These are phyloP conservation scores for Komagataella pastoris DNA, from an alignment of 805 yeast genomes.

Conservation along the genomic window DNA sequence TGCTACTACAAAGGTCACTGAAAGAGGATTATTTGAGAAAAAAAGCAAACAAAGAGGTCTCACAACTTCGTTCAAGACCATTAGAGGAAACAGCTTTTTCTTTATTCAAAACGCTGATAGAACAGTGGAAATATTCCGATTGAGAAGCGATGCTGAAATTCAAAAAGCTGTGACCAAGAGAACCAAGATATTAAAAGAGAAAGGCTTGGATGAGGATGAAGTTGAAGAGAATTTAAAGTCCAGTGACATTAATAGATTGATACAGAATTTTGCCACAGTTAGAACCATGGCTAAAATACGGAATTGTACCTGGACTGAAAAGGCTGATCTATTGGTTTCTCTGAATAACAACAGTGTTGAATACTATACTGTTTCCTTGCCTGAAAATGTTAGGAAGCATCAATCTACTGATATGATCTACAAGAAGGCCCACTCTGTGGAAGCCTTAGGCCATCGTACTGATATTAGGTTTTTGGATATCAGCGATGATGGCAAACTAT, in stretches of 20 bases:
- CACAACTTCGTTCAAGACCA: constrained; percentile 35
- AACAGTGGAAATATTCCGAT: constrained; percentile 66
- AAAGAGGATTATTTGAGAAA: constrained; percentile 58
- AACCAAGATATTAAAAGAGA: constrained; percentile 64
- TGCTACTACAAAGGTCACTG: constrained; percentile 38
- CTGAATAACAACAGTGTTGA: constrained; percentile 68
- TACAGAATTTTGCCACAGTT: constrained; percentile 57
- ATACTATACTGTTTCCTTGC: constrained; percentile 41
- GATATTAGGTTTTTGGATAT: constrained; percentile 79
- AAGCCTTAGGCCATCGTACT: constrained; percentile 75
- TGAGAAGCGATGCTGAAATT: constrained; percentile 67
- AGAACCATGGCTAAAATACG: constrained; percentile 54
- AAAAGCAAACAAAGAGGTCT: constrained; percentile 64
- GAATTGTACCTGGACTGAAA: constrained; percentile 48
- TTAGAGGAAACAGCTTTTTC: constrained; percentile 33
- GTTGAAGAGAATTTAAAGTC: constrained; percentile 33
- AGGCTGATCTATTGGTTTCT: constrained; percentile 48
- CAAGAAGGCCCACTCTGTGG: constrained; percentile 43
- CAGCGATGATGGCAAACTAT: constrained; percentile 64
- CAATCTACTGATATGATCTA: constrained; percentile 24
- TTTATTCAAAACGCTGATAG: constrained; percentile 70
- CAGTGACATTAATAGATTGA: constrained; percentile 37
- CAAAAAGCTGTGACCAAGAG: constrained; percentile 65
- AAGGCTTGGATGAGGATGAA: constrained; percentile 52
- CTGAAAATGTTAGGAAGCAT: constrained; percentile 43